Evolutionary conservation across 2,329 filamentous ascomycete species (phyloP).

Genomic region (Furcasterigmium sp.): DNA sequence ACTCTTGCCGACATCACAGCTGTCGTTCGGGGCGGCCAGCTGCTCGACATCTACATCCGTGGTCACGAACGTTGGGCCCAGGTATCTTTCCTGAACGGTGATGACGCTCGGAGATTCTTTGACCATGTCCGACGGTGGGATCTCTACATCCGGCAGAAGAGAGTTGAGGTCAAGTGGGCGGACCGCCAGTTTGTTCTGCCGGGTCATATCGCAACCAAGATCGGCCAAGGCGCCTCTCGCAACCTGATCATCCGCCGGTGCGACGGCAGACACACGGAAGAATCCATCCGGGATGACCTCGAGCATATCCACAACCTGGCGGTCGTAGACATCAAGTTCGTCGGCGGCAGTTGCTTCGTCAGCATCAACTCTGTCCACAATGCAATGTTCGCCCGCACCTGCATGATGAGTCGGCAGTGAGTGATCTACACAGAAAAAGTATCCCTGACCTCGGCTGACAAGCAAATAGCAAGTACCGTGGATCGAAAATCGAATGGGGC

Average conservation of each 20-base stretch:
- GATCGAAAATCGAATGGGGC: slow-evolving; percentile 64
- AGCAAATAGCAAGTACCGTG: slow-evolving; percentile 59
- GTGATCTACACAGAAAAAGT: slow-evolving; percentile 15
- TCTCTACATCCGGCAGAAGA: slow-evolving; percentile 63
- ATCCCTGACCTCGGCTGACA: slow-evolving; percentile 11
- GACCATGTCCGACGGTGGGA: slow-evolving; percentile 59
- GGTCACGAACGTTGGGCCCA: slow-evolving; percentile 52
- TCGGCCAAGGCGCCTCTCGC: slow-evolving; percentile 62
- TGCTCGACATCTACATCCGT: slow-evolving; percentile 65
- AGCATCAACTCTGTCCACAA: slow-evolving; percentile 73
- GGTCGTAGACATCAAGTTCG: slow-evolving; percentile 60
- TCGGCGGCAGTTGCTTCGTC: slow-evolving; percentile 57
- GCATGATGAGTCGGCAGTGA: slow-evolving; percentile 63
- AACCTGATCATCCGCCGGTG: slow-evolving; percentile 66
- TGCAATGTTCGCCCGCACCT: slow-evolving; percentile 69
- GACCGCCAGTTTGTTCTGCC: slow-evolving; percentile 65
- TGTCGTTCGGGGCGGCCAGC: slow-evolving; percentile 61
- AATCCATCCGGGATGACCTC: slow-evolving; percentile 64
- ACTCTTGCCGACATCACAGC: slow-evolving; percentile 62
- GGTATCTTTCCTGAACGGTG: slow-evolving; percentile 64
- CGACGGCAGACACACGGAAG: slow-evolving; percentile 53
- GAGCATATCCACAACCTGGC: slow-evolving; percentile 79
- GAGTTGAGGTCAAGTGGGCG: slow-evolving; percentile 63
- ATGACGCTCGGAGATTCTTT: slow-evolving; percentile 60
- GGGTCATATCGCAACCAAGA: slow-evolving; percentile 57